A percentile compares a stretch with the other conserved stretches of the same genome.
phyloP scores from a whole-genome alignment of 2,329 filamentous ascomycete species.

The Pezicula carpinea region DNA sequence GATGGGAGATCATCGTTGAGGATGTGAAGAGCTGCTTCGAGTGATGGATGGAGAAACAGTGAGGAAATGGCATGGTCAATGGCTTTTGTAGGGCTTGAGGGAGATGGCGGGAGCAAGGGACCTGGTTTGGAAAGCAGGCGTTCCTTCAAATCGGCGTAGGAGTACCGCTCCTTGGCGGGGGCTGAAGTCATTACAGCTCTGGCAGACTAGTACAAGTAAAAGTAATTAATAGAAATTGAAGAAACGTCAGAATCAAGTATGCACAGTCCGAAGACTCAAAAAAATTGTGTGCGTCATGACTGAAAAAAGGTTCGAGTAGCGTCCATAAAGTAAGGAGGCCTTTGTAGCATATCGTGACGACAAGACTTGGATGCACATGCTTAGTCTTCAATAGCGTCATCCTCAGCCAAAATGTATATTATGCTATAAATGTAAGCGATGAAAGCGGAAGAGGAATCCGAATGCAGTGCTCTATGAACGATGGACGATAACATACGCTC shows the following conservation, averaged over 20 bases:
- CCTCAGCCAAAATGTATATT: too few species aligned
- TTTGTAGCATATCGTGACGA: too few species aligned
- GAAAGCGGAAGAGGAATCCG: too few species aligned
- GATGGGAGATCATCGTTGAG: conserved; percentile 44
- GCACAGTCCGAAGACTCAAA: neutral
- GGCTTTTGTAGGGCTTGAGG: conserved; percentile 15
- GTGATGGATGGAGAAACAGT: conserved; percentile 38
- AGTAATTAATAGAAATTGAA: neutral
- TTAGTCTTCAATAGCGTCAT: too few species aligned
- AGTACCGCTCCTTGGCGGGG: neutral
- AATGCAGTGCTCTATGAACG: too few species aligned
- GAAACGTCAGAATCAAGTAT: neutral
- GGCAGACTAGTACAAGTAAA: neutral
- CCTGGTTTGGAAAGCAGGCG: conserved; percentile 5
- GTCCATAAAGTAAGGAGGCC: too few species aligned
- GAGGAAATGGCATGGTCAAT: conserved; percentile 18
- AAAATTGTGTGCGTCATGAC: neutral
- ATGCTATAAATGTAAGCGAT: too few species aligned
- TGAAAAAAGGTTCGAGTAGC: too few species aligned
- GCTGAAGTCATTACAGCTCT: neutral
- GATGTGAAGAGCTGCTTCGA: conserved; percentile 46
- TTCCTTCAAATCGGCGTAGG: neutral
- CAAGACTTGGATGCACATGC: too few species aligned
- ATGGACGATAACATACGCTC: too few species aligned
- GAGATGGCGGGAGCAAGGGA: conserved; percentile 23